phyloP scores from a whole-genome alignment of 2,329 filamentous ascomycete species.

The Pyrenochaeta sp. region DNA sequence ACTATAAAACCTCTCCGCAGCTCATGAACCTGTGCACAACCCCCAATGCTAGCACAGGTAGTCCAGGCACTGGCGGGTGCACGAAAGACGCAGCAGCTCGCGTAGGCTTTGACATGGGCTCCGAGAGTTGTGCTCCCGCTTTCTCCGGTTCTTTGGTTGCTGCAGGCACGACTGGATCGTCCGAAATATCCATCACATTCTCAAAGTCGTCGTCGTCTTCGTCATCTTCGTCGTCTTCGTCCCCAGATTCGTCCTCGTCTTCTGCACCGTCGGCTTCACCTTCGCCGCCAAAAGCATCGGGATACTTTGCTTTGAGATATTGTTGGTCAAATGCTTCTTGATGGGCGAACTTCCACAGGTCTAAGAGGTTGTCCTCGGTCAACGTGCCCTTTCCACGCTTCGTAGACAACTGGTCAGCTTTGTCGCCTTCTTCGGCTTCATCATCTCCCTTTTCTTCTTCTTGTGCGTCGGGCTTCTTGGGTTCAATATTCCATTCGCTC shows the following conservation, averaged over 20 bases:
- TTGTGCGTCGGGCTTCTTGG: slow-evolving; percentile 18
- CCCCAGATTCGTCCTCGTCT: slow-evolving; percentile 15
- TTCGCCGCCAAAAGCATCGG: slow-evolving; percentile 10
- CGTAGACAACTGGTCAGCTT: slow-evolving; percentile 18
- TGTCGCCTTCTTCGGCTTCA: slow-evolving; percentile 9
- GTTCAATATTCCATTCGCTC: slow-evolving; percentile 37
- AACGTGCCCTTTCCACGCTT: slow-evolving; percentile 26
- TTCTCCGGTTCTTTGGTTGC: slow-evolving; percentile 7
- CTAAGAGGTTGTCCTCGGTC: slow-evolving; percentile 26
- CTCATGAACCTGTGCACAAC: slow-evolving; percentile 34
- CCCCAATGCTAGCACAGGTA: slow-evolving; percentile 29
- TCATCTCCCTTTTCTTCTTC: slow-evolving; percentile 19
- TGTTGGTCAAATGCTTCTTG: slow-evolving; percentile 26
- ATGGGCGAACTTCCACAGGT: slow-evolving; percentile 30
- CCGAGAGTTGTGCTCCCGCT: too few species aligned
- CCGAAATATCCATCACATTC: slow-evolving; percentile 25
- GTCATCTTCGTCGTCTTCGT: slow-evolving; percentile 17
- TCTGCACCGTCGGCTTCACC: slow-evolving; percentile 22
- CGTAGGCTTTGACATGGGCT: background rate
- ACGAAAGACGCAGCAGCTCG: slow-evolving; percentile 12
- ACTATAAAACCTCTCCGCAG: slow-evolving; percentile 19
- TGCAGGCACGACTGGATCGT: slow-evolving; percentile 3
- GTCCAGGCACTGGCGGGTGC: slow-evolving; percentile 22
- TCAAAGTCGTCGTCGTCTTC: slow-evolving; percentile 28
- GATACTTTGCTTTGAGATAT: slow-evolving; percentile 16